Conservation (phyloP, 2,329 filamentous ascomycete species). For the Alternaria dauci region DNA sequence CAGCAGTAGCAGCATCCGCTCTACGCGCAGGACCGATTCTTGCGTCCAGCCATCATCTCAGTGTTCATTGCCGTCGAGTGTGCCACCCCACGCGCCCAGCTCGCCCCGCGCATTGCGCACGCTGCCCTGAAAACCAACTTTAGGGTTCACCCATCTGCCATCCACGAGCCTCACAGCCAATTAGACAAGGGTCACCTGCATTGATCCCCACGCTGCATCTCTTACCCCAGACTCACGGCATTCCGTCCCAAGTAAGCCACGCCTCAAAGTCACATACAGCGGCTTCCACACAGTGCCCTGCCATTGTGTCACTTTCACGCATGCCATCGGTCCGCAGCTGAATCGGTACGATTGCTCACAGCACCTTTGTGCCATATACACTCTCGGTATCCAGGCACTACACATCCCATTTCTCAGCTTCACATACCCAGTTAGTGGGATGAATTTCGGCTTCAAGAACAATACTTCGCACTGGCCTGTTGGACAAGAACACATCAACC, state of each 20-base stretch:
- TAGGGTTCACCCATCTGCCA: conserved; percentile 34
- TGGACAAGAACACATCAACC: conserved; percentile 57
- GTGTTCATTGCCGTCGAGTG: conserved; percentile 22
- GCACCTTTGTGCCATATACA: conserved; percentile 18
- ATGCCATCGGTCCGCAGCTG: conserved; percentile 22
- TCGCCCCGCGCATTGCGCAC: conserved; percentile 34
- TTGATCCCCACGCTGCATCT: conserved; percentile 41
- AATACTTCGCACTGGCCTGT: conserved; percentile 54
- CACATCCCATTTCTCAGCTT: conserved; percentile 1
- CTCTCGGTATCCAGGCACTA: conserved; percentile 8
- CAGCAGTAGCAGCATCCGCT: conserved; percentile 27
- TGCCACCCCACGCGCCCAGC: conserved; percentile 38
- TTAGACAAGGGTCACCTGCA: conserved; percentile 28
- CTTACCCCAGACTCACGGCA: conserved; percentile 39
- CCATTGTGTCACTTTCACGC: conserved; percentile 28
- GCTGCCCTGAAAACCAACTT: conserved; percentile 31
- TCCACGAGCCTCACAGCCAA: conserved; percentile 37
- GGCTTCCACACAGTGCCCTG: conserved; percentile 25
- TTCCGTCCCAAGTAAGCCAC: conserved; percentile 20
- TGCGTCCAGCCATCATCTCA: conserved; percentile 27
- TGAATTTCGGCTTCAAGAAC: conserved; percentile 55
- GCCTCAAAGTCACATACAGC: conserved; percentile 25
- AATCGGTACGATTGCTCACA: conserved; percentile 21
- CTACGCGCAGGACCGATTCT: conserved; percentile 34
- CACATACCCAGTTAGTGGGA: conserved; percentile 34